Conservation (phyloP, 306 rosid species). For the Fragaria ananassa region DNA sequence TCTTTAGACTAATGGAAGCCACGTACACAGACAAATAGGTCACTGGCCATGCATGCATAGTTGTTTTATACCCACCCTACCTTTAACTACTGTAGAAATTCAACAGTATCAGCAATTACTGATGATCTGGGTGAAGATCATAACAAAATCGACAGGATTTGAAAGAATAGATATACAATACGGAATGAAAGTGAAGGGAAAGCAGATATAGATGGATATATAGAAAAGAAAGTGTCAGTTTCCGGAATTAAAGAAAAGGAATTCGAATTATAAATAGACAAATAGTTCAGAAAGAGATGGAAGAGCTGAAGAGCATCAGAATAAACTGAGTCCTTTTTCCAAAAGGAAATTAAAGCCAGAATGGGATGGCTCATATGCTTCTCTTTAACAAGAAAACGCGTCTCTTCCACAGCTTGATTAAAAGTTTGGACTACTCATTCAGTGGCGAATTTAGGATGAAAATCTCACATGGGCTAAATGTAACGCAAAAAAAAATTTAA, state of each 20-base stretch:
- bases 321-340: neutral
- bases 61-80: neutral
- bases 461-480: too few relatives aligned
- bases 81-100: neutral
- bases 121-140: neutral
- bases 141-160: neutral
- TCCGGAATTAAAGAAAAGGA: neutral
- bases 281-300: neutral
- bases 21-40: neutral
- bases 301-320: neutral
- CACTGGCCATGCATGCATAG: conserved; percentile 4
- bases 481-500: too few relatives aligned
- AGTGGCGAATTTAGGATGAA: too few relatives aligned
- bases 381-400: neutral
- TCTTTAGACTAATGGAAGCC: neutral
- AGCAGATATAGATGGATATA: neutral
- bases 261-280: neutral
- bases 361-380: conserved; percentile 3
- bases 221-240: neutral
- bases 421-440: neutral
- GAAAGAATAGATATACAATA: neutral
- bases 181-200: conserved; percentile 4
- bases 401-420: neutral
- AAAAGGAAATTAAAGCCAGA: neutral
- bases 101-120: neutral